Evolutionary conservation across 768 basidiomycete genomes (phyloP), one percentile per base, ranked within the genome.

Genomic region (Podaxis sp.): DNA sequence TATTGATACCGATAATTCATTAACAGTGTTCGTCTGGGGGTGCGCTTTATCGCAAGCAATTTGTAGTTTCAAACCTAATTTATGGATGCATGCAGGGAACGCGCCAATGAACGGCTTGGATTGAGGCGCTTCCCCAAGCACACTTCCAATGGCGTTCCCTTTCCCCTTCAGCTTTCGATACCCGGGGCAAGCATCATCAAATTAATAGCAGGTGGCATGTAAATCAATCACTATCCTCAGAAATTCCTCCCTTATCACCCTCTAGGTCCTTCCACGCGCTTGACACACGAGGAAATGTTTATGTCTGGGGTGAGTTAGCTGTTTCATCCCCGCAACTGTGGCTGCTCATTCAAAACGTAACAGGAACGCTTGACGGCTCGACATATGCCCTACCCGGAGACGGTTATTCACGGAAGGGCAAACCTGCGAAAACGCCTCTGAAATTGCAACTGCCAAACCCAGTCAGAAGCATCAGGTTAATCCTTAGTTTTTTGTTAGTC

Each of bases 241-340:
- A 54, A 41, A 37, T 64, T 56, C 25, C 33, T 52, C 54, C 55
- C 51, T 63, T 53, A 43, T 53, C 46, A 57, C 15, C 27, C 25
- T 15, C 22, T 63, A 94, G 92, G 92, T 91, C 88, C 36, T 96
- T 94, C 73, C 89, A 94, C 68, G 93, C 91, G 2, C 75, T 96
- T 43, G 91, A 94, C 72, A 86, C 90, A 1, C 72, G 82, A 54
- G 94, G 94, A 6, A 73, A 76, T 36, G 74, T 96, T 24, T 82
- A 87, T 68, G 88, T 88, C n/a, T 96, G 94, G 92, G 94, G 92
- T 91, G 67, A 63, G 77, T 69, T 49, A 27, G 4, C 7, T 1
- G 13, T 54, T 37, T 33, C 27, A 46, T 58, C 2, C 12, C 27
- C 51, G 1, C 11, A 27, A 41, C 27, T 55, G n/a, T 36, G 11